Conservation (phyloP, 208 protist genomes). For the Leishmania guyanensis region DNA sequence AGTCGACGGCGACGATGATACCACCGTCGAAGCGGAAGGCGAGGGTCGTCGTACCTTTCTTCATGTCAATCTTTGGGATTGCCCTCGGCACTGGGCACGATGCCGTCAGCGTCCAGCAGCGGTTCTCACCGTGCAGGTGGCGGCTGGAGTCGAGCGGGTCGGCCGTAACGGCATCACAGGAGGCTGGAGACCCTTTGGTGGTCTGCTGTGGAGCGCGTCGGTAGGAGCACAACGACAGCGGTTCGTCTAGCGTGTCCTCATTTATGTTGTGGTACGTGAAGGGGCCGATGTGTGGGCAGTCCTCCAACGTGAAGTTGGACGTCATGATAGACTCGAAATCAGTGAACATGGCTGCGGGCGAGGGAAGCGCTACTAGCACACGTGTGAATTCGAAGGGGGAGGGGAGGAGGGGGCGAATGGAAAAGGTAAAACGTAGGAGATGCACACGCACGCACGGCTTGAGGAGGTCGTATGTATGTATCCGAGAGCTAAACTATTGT, state of each 20-base stretch:
- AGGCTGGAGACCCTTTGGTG: slow-evolving; percentile 32
- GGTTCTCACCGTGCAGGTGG: slow-evolving; percentile 55
- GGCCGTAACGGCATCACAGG: slow-evolving; percentile 65
- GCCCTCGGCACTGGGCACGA: slow-evolving; percentile 82
- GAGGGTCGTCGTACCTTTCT: slow-evolving; percentile 99
- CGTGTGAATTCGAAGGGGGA: background rate
- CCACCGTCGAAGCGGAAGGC: slow-evolving; percentile 98
- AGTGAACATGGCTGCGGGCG: slow-evolving; percentile 43
- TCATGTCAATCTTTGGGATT: slow-evolving; percentile 82
- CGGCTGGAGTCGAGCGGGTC: slow-evolving; percentile 82
- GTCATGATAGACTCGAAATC: slow-evolving; percentile 74
- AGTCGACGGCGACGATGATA: slow-evolving; percentile 99
- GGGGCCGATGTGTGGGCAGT: slow-evolving; percentile 79
- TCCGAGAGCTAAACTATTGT: too few relatives aligned
- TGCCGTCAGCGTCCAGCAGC: slow-evolving; percentile 74
- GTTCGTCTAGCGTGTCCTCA: slow-evolving; percentile 22
- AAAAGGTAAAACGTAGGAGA: background rate
- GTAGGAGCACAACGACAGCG: slow-evolving; percentile 24
- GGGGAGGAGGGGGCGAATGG: background rate
- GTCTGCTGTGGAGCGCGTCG: slow-evolving; percentile 23
- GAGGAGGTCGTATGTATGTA: too few relatives aligned
- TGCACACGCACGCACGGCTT: background rate
- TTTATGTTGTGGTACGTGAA: slow-evolving; percentile 84
- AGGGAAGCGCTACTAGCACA: background rate
- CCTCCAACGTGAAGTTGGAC: slow-evolving; percentile 76